Evolutionary conservation across 2,329 filamentous ascomycete species (phyloP), one percentile per base, ranked within the genome.

Genomic region (Drechslerella coelobrocha): DNA sequence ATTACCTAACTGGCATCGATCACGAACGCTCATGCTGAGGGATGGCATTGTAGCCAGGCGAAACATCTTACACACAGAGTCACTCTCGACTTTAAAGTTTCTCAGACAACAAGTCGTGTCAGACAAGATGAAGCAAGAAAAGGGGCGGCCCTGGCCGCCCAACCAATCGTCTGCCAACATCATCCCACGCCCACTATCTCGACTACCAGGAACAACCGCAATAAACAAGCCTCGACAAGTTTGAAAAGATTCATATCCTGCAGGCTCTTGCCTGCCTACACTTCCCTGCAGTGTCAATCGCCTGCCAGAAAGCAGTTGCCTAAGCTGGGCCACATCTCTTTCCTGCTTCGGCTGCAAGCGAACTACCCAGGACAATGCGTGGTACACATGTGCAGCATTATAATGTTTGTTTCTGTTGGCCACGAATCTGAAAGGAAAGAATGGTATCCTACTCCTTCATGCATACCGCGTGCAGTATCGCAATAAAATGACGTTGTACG

Each of bases 111-210:
- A 6, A 39, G 12, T 39, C 17, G 12, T 10, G 34, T 39, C 34
- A 39, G 34, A 50, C 47, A 68, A 61, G 51, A 51, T 51, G 55
- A 68, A 68, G 55, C 56, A 34, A n/a, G n/a, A 69, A 43, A 31
- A 43, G 27, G 51, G 50, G 34, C 27, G 57, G 45, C 31, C 65
- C 34, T 24, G 31, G 12, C 12, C 41, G 62, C 41, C 34, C 27
- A 45, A 34, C 65, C 65, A 69, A 69, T 69, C 65, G 65, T 51
- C 52, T 56, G 27, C 51, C 24, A 37, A n/a, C 34, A 61, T 39
- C 29, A 17, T 21, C 51, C 51, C 65, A 69, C 65, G 65, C 65
- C 56, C 52, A 56, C 34, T 47, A 17, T 31, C 19, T n/a, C n/a
- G n/a, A 17, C 26, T 9, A 24, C 41, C 27, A 47, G 41, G 27